phyloP scores from a whole-genome alignment of 164 flowering plant species.

The Litsea cubeba region DNA sequence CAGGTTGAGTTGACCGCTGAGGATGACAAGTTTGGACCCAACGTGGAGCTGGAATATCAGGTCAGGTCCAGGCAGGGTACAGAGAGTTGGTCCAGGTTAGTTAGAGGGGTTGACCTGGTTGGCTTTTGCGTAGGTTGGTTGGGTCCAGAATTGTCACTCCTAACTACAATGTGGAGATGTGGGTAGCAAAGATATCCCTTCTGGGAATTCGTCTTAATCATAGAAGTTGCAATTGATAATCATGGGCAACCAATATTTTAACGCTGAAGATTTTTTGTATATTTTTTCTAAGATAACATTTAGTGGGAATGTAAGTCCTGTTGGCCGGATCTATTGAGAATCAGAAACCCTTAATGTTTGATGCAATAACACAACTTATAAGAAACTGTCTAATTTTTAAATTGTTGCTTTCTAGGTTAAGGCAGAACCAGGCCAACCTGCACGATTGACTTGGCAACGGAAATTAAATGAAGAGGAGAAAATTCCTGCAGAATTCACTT shows the following conservation, averaged over 20 bases:
- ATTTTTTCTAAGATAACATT: not conserved
- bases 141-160: too few relatives aligned
- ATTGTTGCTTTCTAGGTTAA: constrained; percentile 17
- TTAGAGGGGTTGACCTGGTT: too few relatives aligned
- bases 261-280: not conserved
- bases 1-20: too few relatives aligned
- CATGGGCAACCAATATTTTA: not conserved
- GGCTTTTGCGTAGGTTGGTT: too few relatives aligned
- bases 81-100: too few relatives aligned
- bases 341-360: not conserved
- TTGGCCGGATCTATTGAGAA: too few relatives aligned
- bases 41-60: too few relatives aligned
- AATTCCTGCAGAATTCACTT: constrained; percentile 36
- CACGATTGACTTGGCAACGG: constrained; percentile 73
- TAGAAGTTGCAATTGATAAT: too few relatives aligned
- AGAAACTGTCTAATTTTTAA: not conserved
- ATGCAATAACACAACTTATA: not conserved
- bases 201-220: not conserved
- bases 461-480: constrained; percentile 40
- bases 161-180: too few relatives aligned
- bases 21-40: too few relatives aligned
- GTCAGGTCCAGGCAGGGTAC: too few relatives aligned
- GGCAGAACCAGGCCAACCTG: constrained; percentile 62
- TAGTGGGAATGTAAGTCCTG: not conserved
- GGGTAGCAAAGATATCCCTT: too few relatives aligned